A percentile compares a stretch with the other conserved stretches of the same genome.
Evolutionary conservation across 192 early-diverging fungal genomes (phyloP).

Genomic region (Coemansia erecta): DNA sequence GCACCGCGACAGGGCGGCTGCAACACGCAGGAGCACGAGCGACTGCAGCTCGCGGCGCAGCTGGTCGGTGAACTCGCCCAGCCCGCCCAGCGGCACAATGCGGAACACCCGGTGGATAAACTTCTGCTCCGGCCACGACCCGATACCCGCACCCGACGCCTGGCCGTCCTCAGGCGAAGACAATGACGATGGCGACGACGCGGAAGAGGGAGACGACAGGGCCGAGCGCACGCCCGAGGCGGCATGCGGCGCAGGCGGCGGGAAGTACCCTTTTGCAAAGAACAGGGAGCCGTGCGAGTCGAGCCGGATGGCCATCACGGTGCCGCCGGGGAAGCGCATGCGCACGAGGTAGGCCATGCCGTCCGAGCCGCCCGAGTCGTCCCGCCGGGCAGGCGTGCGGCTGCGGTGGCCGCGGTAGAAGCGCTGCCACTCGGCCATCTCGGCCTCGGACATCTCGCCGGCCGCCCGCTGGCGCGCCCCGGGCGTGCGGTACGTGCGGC

Average conservation of each 20-base stretch:
- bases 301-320: slow-evolving; percentile 42
- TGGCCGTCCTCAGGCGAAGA: background rate
- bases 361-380: background rate
- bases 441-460: slow-evolving; percentile 1
- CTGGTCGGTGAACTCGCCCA: slow-evolving; percentile 42
- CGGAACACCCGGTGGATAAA: slow-evolving; percentile 47
- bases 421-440: slow-evolving; percentile 4
- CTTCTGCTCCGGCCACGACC: slow-evolving; percentile 17
- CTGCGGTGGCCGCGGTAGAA: background rate
- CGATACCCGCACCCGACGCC: slow-evolving; percentile 1
- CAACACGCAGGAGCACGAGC: slow-evolving; percentile 36
- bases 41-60: slow-evolving; percentile 46
- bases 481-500: slow-evolving; percentile 21
- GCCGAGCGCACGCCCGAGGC: background rate
- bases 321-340: slow-evolving; percentile 47
- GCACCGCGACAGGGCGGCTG: slow-evolving; percentile 31
- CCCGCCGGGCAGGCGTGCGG: background rate
- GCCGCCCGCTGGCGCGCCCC: background rate
- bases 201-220: background rate
- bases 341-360: slow-evolving; percentile 32
- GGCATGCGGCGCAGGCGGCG: slow-evolving; percentile 11
- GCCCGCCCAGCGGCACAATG: slow-evolving; percentile 31
- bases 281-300: slow-evolving; percentile 24
- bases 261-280: slow-evolving; percentile 42
- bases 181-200: background rate